Percentiles rank a stretch among this genome's conserved stretches.
These are phyloP conservation scores for Periconia macrospinosa DNA, from an alignment of 2,329 filamentous ascomycete genomes.

Conservation along the genomic window DNA sequence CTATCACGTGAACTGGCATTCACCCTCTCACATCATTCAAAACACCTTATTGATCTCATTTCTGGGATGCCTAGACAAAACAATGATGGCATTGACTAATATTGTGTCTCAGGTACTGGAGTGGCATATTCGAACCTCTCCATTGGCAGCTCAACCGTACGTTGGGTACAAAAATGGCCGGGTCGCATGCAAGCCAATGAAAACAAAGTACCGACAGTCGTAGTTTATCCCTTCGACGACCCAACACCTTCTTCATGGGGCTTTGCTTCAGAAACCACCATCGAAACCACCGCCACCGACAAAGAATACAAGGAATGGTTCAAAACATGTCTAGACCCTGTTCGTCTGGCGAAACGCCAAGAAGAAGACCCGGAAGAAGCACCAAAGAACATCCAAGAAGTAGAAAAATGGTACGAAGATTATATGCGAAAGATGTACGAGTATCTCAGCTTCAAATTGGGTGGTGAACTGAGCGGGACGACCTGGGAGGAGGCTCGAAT, in stretches of 20 bases:
- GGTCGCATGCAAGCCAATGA: conserved; percentile 56
- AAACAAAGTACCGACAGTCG: conserved; percentile 58
- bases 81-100: neutral
- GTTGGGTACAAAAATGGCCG: conserved; percentile 55
- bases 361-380: conserved; percentile 48
- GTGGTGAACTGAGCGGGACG: conserved; percentile 41
- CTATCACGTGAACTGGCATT: too few species aligned
- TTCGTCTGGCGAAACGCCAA: conserved; percentile 48
- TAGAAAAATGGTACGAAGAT: conserved; percentile 53
- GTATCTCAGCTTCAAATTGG: conserved; percentile 48
- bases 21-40: too few species aligned
- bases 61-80: too few species aligned
- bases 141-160: conserved; percentile 34
- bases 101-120: conserved; percentile 31
- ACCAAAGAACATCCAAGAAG: conserved; percentile 47
- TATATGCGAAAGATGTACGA: conserved; percentile 54
- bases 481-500: conserved; percentile 47
- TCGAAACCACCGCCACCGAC: conserved; percentile 45
- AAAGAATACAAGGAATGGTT: conserved; percentile 55
- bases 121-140: conserved; percentile 43
- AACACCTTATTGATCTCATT: too few species aligned
- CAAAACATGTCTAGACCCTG: conserved; percentile 58
- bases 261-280: conserved; percentile 50
- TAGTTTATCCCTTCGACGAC: conserved; percentile 48
- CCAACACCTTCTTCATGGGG: conserved; percentile 54